Base-by-base conservation (phyloP, 179 eudicot genomes). In the Spergularia azorica region DNA sequence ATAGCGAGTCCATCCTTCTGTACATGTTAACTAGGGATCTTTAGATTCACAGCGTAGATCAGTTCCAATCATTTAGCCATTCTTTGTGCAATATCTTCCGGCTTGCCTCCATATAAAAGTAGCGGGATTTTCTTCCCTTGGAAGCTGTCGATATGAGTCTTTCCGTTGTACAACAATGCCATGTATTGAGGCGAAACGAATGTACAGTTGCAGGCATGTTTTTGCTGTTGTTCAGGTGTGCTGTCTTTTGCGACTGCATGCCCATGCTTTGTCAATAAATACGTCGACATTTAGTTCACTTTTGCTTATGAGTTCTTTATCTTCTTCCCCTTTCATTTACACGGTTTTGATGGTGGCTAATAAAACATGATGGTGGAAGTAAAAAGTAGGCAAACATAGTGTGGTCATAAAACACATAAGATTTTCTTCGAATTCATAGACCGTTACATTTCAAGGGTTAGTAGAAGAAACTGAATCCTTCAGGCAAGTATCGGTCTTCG, bases 31-130 rank as follows among this genome's bases (percentile, higher is more conserved):
- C 36, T 81, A 81, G 79, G 72, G 41, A 63, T 62, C 60, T 61
- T 21, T 77, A 77, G 84, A 62, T 67, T 21, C 63, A 65, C 50
- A 63, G 46, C 63, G 78, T 81, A 81, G 84, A 69, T 69, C 77
- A 81, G 81, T 70, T 69, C 51, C 63, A 70, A 55, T 70, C 48
- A 77, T 73, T 26, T 51, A 59, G 78, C 43, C 69, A 73, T 80
- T 80, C 77, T 81, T 77, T 81, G 84, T 77, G 77, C 78, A 77
- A 76, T 73, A 67, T 73, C 62, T 66, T 61, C 36, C 16, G 55
- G 41, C 57, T 63, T 50, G 54, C 52, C 64, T 16, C 69, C 60
- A 63, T 46, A n/a, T 17, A 50, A 26, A 26, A 66, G 77, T 59
- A 57, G 17, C 12, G 59, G 50, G 71, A 59, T 17, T 59, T 48